Evolutionary conservation across 2,329 filamentous ascomycete species (phyloP), one percentile per base, ranked within the genome.

Genomic region (Chrysosporium queenslandicum): DNA sequence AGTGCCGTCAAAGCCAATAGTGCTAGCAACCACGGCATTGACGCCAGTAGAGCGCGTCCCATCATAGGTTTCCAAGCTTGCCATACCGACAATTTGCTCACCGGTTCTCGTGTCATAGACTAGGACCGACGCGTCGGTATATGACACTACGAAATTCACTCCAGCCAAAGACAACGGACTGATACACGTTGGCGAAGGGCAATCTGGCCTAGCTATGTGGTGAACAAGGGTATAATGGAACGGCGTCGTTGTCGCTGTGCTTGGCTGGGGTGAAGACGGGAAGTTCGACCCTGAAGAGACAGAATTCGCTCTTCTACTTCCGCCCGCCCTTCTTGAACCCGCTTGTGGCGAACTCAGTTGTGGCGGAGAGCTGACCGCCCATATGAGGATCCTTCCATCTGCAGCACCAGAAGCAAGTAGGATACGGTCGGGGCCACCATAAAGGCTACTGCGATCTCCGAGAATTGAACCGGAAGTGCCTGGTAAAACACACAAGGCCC

Each of bases 201-300:
- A 79, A 46, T 86, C 82, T 2, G 79, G 68, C 50, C 88, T 80
- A 46, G 80, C 74, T 53, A 98, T 94, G 46, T 86, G 87, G 64
- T 96, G 91, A 25, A 98, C 80, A 8, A 97, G 78, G 0, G 85
- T 90, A 65, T 92, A 84, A 63, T 89, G 79, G 73, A 97, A 97
- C 0, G 89, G 87, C 1, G 86, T 92, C 56, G 80, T 83, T 18
- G 86, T 90, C 4, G 89, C 88, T 45, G 87, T 82, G 56, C 84
- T 94, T 4, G 91, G 88, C 66, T 96, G 91, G 2, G 91, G 91
- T 9, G 86, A 88, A 57, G 82, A 91, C 53, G 90, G 86, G 71
- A 94, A 95, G 55, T 87, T 90, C 46, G 87, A 94, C 39, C 91
- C 91, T 14, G 89, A 94, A 50, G 89, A 95, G 72, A 96, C 92